These are phyloP conservation scores for Lasiodiplodia hormozganensis DNA, from an alignment of 2,329 filamentous ascomycete genomes.

Conservation along the genomic window DNA sequence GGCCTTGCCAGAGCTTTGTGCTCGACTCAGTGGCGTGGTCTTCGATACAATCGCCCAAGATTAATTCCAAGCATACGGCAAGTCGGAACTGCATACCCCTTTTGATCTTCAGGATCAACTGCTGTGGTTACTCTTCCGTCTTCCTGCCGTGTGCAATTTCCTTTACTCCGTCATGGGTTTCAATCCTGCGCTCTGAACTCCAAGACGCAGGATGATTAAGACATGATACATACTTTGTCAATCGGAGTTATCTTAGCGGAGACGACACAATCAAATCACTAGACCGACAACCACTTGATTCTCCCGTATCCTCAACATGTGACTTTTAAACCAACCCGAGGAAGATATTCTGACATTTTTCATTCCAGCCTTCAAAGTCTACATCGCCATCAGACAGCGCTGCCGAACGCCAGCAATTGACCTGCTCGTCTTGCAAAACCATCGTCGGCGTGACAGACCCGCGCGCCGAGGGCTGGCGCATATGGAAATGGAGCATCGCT, in stretches of 20 bases:
- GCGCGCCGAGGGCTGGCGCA: slow-evolving; percentile 53
- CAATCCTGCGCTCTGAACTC: neutral
- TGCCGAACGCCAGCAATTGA: slow-evolving; percentile 31
- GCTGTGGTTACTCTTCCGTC: slow-evolving; percentile 19
- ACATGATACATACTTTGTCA: slow-evolving; percentile 14
- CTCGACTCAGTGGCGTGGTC: slow-evolving; percentile 52
- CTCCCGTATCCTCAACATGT: neutral
- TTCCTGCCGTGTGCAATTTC: neutral
- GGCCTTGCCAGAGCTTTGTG: slow-evolving; percentile 45
- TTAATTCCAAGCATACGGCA: slow-evolving; percentile 36
- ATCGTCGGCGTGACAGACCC: slow-evolving; percentile 52
- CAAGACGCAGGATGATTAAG: slow-evolving; percentile 17
- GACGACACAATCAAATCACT: neutral
- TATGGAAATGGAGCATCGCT: slow-evolving; percentile 58
- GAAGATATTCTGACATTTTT: slow-evolving; percentile 11
- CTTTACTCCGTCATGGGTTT: slow-evolving; percentile 8
- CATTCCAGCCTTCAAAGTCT: neutral
- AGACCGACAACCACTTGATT: no score
- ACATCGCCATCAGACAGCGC: neutral
- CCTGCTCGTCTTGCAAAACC: slow-evolving; percentile 49
- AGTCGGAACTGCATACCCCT: slow-evolving; percentile 9
- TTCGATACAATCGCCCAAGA: slow-evolving; percentile 68
- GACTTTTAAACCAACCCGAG: neutral
- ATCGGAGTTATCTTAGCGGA: slow-evolving; percentile 28
- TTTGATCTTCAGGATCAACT: neutral